These are phyloP conservation scores for Hagleromyces aurorensis DNA, from an alignment of 805 yeast species.

Conservation along the genomic window DNA sequence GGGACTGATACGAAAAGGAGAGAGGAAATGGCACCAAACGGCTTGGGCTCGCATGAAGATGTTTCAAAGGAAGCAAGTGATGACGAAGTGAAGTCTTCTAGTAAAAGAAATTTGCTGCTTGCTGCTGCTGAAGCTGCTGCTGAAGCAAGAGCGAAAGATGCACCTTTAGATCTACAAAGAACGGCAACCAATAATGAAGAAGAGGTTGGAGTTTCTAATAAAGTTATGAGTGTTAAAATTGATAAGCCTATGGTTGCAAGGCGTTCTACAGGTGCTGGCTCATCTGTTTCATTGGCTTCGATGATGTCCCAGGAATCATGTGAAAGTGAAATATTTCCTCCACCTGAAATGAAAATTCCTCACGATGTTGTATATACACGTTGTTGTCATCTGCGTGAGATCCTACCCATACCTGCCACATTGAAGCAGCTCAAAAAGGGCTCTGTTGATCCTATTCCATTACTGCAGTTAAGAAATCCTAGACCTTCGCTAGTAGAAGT, in stretches of 20 bases:
- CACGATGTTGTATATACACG: conserved; percentile 78
- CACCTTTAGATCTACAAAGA: conserved; percentile 28
- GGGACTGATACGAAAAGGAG: conserved; percentile 11
- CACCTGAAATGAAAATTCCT: conserved; percentile 29
- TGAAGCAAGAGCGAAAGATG: conserved; percentile 30
- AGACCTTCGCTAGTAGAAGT: conserved; percentile 84
- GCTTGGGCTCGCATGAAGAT: conserved; percentile 4
- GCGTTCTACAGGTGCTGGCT: conserved; percentile 20
- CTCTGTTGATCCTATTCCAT: conserved; percentile 72
- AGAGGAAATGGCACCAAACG: conserved; percentile 20
- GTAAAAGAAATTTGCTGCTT: conserved; percentile 26
- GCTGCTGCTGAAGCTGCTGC: conserved; percentile 35
- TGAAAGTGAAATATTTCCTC: conserved; percentile 26
- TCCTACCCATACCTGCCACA: conserved; percentile 86
- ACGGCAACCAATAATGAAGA: conserved; percentile 31
- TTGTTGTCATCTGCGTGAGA: conserved; percentile 88
- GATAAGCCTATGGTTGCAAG: conserved; percentile 39
- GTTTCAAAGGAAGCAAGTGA: conserved; percentile 23
- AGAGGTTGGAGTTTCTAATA: conserved; percentile 30
- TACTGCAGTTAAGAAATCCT: conserved; percentile 72
- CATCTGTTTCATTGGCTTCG: conserved; percentile 22
- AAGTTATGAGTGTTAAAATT: conserved; percentile 33
- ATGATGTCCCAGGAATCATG: conserved; percentile 14
- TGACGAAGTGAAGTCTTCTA: conserved; percentile 15
- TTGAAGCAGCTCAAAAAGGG: conserved; percentile 69